Evolutionary conservation across 768 basidiomycete species (phyloP).

Genomic region (Boletellus ananiceps): DNA sequence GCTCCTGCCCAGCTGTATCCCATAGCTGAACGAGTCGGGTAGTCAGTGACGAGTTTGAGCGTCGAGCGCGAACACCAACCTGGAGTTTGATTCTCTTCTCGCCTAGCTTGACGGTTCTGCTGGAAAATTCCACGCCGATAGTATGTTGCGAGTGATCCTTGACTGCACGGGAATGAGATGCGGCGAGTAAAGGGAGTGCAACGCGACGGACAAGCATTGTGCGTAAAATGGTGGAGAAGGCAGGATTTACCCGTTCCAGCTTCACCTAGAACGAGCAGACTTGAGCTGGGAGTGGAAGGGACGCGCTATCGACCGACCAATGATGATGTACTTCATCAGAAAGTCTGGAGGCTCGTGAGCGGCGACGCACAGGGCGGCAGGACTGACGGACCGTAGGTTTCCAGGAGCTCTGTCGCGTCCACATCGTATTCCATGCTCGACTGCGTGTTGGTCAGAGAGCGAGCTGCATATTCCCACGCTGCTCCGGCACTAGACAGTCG

Average conservation of each 20-base stretch:
- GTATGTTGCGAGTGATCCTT: slow-evolving; percentile 97
- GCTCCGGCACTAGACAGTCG: slow-evolving; percentile 49
- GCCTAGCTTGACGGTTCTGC: slow-evolving; percentile 85
- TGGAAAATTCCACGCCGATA: slow-evolving; percentile 97
- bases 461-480: slow-evolving; percentile 22
- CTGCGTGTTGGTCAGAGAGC: background rate
- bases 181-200: background rate
- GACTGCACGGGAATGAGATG: slow-evolving; percentile 48
- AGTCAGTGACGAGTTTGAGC: slow-evolving; percentile 9
- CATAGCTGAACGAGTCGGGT: slow-evolving; percentile 58
- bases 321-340: slow-evolving; percentile 97
- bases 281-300: slow-evolving; percentile 7
- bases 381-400: slow-evolving; percentile 75
- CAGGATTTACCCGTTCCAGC: slow-evolving; percentile 98
- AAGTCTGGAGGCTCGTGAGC: slow-evolving; percentile 62
- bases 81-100: slow-evolving; percentile 95
- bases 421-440: slow-evolving; percentile 54
- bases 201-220: slow-evolving; percentile 80
- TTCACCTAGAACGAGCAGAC: slow-evolving; percentile 57
- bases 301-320: slow-evolving; percentile 51
- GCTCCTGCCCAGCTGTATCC: slow-evolving; percentile 97
- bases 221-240: slow-evolving; percentile 92
- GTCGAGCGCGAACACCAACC: slow-evolving; percentile 42
- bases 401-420: slow-evolving; percentile 88
- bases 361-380: background rate